Base-by-base conservation (phyloP, 345 rosid genomes). In the Geranium rotundifolium region DNA sequence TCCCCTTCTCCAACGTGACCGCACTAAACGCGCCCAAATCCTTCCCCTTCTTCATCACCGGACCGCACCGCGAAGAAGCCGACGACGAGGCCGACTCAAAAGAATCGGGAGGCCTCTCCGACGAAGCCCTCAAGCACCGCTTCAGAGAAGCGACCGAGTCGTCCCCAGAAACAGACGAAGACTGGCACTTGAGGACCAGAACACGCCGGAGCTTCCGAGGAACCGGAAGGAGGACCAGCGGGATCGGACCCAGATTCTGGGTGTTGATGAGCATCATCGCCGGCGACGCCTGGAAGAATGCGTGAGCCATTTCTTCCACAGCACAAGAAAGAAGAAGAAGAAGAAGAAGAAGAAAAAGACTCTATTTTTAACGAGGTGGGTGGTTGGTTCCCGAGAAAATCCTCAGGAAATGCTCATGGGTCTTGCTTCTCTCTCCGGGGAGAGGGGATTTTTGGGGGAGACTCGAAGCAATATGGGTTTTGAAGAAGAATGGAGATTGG, bases 1-100 rank as follows among this genome's bases (percentile, higher is more conserved):
- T 93, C 69, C 91, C 91, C 63, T 90, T 93, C 74, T 93, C 96
- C 76, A 93, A 73, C 20, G 99, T 93, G 5, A 87, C 95, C 31
- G 95, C 83, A 61, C 96, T 95, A 10, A 78, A 56, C 0, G 99
- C 76, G 12, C 97, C 95, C 37, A 54, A 79, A 62, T 46, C 52
- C 15, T 81, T 65, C 20, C 77, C 77, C 29, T 86, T 86, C 75
- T 86, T 90, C 96, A 93, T 93, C 59, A 79, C 75, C 15, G 96
- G 91, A n/a, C 84, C 85, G 34, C 64, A 68, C 66, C 71, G 82
- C 7, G 69, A 68, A 63, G 76, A 73, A 66, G 72, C 64, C 5
- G 69, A 62, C 41, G 85, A 67, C n/a, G 52, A 46, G 12, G 52
- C 52, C 52, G 52, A 46, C 12, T 9, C 52, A 10, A 46, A 46